Evolutionary conservation across 2,329 filamentous ascomycete genomes (phyloP), one percentile per base, ranked within the genome.

Genomic region (Myriosclerotinia curreyana): DNA sequence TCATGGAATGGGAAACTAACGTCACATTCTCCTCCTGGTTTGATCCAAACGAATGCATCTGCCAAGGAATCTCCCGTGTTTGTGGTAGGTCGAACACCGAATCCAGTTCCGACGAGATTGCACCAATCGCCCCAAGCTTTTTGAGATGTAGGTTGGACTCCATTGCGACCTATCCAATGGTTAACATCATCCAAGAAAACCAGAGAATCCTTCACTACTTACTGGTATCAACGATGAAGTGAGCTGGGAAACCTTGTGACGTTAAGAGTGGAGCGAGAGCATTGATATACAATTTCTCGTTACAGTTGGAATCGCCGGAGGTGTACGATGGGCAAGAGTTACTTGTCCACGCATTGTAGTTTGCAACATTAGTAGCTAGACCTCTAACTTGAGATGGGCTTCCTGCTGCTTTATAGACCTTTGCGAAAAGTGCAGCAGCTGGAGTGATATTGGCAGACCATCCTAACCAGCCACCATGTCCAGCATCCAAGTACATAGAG

Each of bases 21-120:
- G 65, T 77, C 75, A 63, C 71, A 72, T 73, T 83, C 81, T 66
- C 81, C 81, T 68, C 87, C 87, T 5, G 87, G 87, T 81, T 89
- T 90, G 69, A 89, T 78, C 87, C 87, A 89, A 64, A 89, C 86
- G 68, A 89, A 86, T 49, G 86, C 85, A 73, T 90, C 87, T 42
- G 82, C 78, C 22, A 86, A 77, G 1, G 76, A 72, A 67, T 85
- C 80, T 17, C 83, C 84, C 11, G 86, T 89, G 72, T 83, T 78
- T n/a, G 84, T 79, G 4, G 82, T 83, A 1, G 86, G 86, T n/a
- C 85, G 81, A n/a, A 76, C 75, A 66, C 87, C 87, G 66, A 88
- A 89, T 9, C 87, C 86, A 65, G 85, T 83, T 40, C 81, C 83
- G 55, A 78, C 81, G 66, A 87, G 80, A 71, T 88, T 89, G 78